Evolutionary conservation across 169 alveolate species (phyloP), one percentile per base, ranked within the genome.

Genomic region (Eimeria acervulina): DNA sequence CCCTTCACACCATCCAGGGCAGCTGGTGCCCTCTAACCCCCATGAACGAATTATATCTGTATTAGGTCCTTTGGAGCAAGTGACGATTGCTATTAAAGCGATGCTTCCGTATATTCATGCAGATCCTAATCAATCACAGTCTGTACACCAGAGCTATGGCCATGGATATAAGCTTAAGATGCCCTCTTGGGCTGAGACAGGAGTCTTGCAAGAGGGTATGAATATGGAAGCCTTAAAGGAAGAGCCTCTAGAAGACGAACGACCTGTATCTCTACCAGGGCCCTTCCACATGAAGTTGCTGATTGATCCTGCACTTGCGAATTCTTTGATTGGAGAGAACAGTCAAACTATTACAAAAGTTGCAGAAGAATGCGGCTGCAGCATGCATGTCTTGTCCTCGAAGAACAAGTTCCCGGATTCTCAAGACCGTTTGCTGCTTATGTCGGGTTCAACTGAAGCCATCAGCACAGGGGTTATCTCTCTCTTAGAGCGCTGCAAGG

Each of bases 51-150:
- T 91, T 8, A 78, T 91, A 4, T 51, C 95, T 7, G 66, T 91
- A 3, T 51, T 81, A n/a, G 95, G 95, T 13, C 87, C 90, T 0
- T 63, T 76, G 31, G 95, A 74, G 33, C 78, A 81, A n/a, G 95
- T 91, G 23, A 81, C 88, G 2, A 78, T 42, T 38, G 95, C 90
- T 0, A 42, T 81, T 17, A 91, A 78, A 52, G 95, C 95, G 21
- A 91, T 91, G 95, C 47, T 91, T 47, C 95, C 95, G n/a, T 91
- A 74, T 80, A 91, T 91, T 36, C 95, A 91, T 59, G 95, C 95
- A 38, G 95, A 91, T 47, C 78, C 95, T 5, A 91, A 91, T 76
- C 95, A 91, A 68, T 52, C 91, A 38, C 63, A 31, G 52, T 81
- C 87, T 28, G 91, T 91, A 33, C 95, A 91, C 84, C 95, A 91